Evolutionary conservation across 2,329 filamentous ascomycete genomes (phyloP).

Genomic region (Gremmenia infestans): DNA sequence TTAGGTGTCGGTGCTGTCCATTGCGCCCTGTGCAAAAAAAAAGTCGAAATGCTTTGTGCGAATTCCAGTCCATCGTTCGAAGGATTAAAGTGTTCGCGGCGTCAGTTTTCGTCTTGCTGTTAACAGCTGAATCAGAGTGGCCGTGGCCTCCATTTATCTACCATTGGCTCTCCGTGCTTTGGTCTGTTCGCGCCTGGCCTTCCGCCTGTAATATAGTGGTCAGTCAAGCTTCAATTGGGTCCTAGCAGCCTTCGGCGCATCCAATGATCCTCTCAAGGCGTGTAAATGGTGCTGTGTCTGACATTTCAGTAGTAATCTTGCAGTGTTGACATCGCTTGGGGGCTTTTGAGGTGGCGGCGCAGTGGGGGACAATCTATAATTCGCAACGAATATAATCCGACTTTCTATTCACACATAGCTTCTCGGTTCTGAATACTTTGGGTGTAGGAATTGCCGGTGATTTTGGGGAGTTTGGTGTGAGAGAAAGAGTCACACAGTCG

Average conservation of each 20-base stretch:
- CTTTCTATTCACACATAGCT: background rate
- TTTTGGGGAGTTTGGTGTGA: background rate
- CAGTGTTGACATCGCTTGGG: background rate
- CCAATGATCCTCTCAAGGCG: constrained; percentile 5
- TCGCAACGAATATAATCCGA: background rate
- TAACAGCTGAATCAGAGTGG: constrained; percentile 20
- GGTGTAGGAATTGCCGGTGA: background rate
- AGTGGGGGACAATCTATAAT: background rate
- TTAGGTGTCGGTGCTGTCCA: constrained; percentile 15
- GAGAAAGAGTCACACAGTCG: background rate
- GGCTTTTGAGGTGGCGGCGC: background rate
- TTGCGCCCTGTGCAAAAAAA: constrained; percentile 19
- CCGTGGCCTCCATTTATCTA: constrained; percentile 15
- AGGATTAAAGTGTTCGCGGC: constrained; percentile 27
- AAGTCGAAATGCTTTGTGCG: constrained; percentile 32
- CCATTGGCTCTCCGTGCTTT: constrained; percentile 22
- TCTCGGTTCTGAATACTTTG: background rate
- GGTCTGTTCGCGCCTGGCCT: constrained; percentile 19
- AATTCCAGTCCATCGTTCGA: constrained; percentile 25
- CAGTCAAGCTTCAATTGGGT: constrained; percentile 27
- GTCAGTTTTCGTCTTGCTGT: constrained; percentile 7
- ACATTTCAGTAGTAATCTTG: constrained; percentile 22
- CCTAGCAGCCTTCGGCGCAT: constrained; percentile 10
- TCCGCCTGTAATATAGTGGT: constrained; percentile 31
- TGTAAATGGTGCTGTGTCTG: constrained; percentile 16